These are phyloP conservation scores for Trifolium pratense DNA, from an alignment of 306 rosid species.

Conservation along the genomic window DNA sequence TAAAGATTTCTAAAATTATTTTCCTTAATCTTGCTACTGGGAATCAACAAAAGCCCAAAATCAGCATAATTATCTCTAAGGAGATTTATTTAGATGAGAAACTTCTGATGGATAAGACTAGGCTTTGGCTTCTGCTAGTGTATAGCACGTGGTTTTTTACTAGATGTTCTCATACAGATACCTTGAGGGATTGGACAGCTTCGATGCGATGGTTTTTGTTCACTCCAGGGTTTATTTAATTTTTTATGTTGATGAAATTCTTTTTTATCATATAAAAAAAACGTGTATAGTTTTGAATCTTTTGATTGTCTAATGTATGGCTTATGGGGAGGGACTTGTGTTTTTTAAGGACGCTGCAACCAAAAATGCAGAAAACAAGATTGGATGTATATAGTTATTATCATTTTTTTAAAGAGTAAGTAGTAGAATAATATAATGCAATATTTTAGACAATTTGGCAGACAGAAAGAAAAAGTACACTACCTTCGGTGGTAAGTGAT, in stretches of 20 bases:
- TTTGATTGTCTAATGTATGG: conserved; percentile 18
- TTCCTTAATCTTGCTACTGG: conserved; percentile 20
- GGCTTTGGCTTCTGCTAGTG: conserved; percentile 13
- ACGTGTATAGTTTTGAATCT: background rate
- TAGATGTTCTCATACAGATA: background rate
- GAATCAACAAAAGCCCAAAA: conserved; percentile 32
- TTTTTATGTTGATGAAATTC: background rate
- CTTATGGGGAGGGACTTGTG: conserved; percentile 5
- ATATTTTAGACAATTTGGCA: conserved; percentile 28
- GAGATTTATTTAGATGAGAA: conserved; percentile 19
- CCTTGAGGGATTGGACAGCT: conserved; percentile 15
- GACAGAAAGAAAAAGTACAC: conserved; percentile 32
- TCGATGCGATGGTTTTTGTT: background rate
- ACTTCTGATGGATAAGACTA: background rate
- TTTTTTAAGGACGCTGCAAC: conserved; percentile 18
- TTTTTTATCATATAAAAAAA: background rate
- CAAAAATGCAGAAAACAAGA: conserved; percentile 15
- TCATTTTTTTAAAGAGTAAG: background rate
- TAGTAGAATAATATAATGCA: conserved; percentile 20
- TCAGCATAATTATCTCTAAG: conserved; percentile 17
- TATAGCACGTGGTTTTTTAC: conserved; percentile 15
- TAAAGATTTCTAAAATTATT: conserved; percentile 17
- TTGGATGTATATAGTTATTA: conserved; percentile 9
- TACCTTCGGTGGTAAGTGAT: conserved; percentile 98
- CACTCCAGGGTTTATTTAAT: background rate